These are phyloP conservation scores for Coemansia sp. DNA, from an alignment of 192 early-diverging fungal species.

Conservation along the genomic window DNA sequence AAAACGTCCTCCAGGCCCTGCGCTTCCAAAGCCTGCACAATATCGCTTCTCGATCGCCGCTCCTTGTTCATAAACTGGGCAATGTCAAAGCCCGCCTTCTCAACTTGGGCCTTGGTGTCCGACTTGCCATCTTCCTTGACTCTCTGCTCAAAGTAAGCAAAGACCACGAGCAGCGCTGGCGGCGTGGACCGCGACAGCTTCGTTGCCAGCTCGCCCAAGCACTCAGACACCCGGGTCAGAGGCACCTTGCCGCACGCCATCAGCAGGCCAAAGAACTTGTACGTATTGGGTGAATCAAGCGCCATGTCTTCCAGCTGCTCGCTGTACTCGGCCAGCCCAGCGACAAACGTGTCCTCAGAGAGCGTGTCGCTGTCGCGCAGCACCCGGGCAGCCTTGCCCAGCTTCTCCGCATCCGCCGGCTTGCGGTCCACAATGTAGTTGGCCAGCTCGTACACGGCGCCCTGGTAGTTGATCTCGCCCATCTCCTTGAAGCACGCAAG, in stretches of 20 bases:
- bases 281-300: conserved; percentile 68
- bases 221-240: conserved; percentile 41
- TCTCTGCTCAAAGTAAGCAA: conserved; percentile 36
- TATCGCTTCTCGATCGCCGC: conserved; percentile 25
- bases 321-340: conserved; percentile 54
- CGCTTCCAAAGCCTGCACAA: conserved; percentile 24
- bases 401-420: conserved; percentile 55
- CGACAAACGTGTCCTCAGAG: conserved; percentile 52
- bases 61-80: conserved; percentile 31
- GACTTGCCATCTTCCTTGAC: conserved; percentile 22
- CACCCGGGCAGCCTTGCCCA: conserved; percentile 52
- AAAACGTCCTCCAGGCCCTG: conserved; percentile 31
- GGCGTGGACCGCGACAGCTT: conserved; percentile 17
- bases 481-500: conserved; percentile 69
- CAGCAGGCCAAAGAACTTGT: conserved; percentile 62
- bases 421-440: conserved; percentile 64
- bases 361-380: conserved; percentile 50
- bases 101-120: conserved; percentile 28
- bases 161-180: conserved; percentile 24
- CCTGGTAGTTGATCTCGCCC: conserved; percentile 57
- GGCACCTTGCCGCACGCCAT: conserved; percentile 57
- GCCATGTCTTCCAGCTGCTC: conserved; percentile 70
- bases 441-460: conserved; percentile 57
- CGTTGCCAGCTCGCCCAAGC: conserved; percentile 41
- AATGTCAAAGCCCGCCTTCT: conserved; percentile 42